Evolutionary conservation across 345 rosid genomes (phyloP), one percentile per base, ranked within the genome.

Genomic region (Hypericum androsaemum): DNA sequence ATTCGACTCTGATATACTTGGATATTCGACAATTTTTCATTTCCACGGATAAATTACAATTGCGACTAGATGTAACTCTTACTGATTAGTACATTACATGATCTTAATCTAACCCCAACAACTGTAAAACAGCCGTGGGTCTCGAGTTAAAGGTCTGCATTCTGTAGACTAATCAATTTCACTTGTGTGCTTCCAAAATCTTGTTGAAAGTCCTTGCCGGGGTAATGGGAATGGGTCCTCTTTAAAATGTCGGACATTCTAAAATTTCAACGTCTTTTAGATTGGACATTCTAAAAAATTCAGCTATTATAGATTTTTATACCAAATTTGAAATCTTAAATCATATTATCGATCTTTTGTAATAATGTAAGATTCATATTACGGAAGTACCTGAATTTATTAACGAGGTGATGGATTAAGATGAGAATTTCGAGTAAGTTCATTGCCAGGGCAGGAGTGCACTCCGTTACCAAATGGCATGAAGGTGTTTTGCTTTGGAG

Each of bases 391-490:
- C 88, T 74, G 75, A 76, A 81, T 53, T 69, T 78, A 43, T 88
- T 80, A 15, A 73, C 60, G 7, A 92, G 71, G 60, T 92, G 94
- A 57, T 92, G 95, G 61, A 92, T 66, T 48, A 92, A 58, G 46
- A 81, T 70, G 52, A 92, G 80, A 49, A 86, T 75, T 71, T 88
- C 84, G 67, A 88, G 64, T 77, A 5, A 92, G 88, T 53, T 85
- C 89, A 46, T 78, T 88, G 28, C 98, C 98, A 3, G 98, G 95
- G 74, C 98, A 92, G 32, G 94, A 69, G 45, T 92, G 98, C 5
- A 70, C 86, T 11, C 98, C 98, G 35, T 61, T 78, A 53, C 98
- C 96, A 56, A 92, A 92, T n/a, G 98, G 96, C 86, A 85, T 71
- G 66, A 80, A 88, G 0, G 88, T 85, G 50, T 84, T 73, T 53